Base-by-base conservation (phyloP, 139 green algal species). In the Chlorella sp. region DNA sequence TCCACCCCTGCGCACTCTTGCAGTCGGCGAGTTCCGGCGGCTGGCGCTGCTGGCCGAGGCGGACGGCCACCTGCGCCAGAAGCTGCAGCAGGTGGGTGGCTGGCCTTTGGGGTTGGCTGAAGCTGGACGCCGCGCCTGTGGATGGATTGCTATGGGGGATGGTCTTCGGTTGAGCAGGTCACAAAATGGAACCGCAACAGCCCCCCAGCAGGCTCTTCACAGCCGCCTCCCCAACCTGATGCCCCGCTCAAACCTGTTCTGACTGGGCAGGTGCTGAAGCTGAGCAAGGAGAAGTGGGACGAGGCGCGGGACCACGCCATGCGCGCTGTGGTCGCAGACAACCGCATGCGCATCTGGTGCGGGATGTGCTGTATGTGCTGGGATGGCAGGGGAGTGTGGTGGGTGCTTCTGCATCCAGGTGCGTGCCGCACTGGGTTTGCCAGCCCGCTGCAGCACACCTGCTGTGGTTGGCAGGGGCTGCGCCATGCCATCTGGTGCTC, bases 251-350 rank as follows among this genome's bases (percentile, higher is more conserved):
- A 7, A 17, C 68, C 64, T 43, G 2, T 40, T 20, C 69, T 32
- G 0, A 1, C 20, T 51, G 24, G 0, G 32, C 82, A 86, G 82
- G 91, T 97, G 83, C 87, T 97, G 17, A 97, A 97, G 92, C 92
- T 97, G 54, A 94, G 86, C 87, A 95, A 96, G 82, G 95, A 98
- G 88, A 98, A 98, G 89, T 98, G 95, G 95, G 94, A 97, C 46
- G 94, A 98, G 87, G 95, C 94, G 30, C 85, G 93, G 6, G 94
- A 97, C 76, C 94, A 97, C 82, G 95, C 95, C 13, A 93, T 96
- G 90, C 83, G 91, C 2, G 93, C 94, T 16, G 95, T 98, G 46
- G 91, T 97, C 36, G 90, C 93, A 17, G 94, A 98, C 90, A 96
- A 94, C 86, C 84, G 93, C 76, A 94, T 96, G 90, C 88, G 94